phyloP scores from a whole-genome alignment of 148 eudicot species.

The Amaranthus palmeri region DNA sequence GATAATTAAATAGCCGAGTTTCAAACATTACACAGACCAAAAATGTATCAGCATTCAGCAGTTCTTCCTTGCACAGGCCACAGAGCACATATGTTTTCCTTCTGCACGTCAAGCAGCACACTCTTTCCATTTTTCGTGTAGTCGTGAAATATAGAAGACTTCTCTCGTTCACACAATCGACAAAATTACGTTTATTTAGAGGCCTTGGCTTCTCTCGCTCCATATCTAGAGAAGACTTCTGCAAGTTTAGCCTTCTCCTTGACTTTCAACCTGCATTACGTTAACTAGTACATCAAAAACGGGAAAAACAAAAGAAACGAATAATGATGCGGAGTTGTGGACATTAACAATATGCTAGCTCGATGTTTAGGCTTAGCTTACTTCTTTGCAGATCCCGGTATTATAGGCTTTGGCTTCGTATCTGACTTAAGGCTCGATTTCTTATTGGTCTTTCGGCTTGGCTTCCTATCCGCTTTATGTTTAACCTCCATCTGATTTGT shows the following conservation, averaged over 20 bases:
- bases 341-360: neutral
- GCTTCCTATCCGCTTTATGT: conserved; percentile 30
- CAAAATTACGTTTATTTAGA: conserved; percentile 29
- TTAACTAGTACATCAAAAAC: conserved; percentile 2
- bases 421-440: conserved; percentile 17
- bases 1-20: no score
- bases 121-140: no score
- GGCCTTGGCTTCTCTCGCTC: conserved; percentile 32
- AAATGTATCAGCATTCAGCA: no score
- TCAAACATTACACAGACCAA: no score
- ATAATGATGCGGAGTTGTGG: neutral
- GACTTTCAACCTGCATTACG: conserved; percentile 59
- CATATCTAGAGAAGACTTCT: conserved; percentile 71
- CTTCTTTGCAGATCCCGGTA: conserved; percentile 72
- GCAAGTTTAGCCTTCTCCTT: conserved; percentile 68
- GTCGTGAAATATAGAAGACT: neutral
- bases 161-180: conserved; percentile 4
- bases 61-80: no score
- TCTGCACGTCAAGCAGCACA: no score
- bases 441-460: conserved; percentile 25
- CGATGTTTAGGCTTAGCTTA: neutral
- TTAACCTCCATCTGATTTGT: conserved; percentile 22
- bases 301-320: neutral
- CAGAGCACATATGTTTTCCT: no score
- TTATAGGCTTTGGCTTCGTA: conserved; percentile 33